Evolutionary conservation across 495 filamentous ascomycete genomes (phyloP).

Genomic region (Penicillium desertorum): DNA sequence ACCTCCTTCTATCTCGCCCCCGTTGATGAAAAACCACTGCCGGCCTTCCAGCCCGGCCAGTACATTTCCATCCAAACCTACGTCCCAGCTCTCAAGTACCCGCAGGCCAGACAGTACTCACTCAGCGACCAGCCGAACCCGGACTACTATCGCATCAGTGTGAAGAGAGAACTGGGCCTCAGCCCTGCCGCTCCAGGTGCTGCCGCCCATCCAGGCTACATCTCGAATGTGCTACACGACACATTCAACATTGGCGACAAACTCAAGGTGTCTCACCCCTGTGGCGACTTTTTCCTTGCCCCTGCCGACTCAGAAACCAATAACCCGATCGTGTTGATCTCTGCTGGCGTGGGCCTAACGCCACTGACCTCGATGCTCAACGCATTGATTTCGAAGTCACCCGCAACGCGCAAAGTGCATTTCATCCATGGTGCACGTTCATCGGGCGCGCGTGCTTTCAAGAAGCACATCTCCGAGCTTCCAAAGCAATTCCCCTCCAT

Average conservation of each 20-base stretch:
- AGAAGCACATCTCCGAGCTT: constrained; percentile 48
- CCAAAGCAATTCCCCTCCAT: constrained; percentile 42
- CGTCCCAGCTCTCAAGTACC: constrained; percentile 56
- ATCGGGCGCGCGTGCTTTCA: constrained; percentile 41
- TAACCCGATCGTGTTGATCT: constrained; percentile 63
- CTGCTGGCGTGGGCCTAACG: constrained; percentile 69
- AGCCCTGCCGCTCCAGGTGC: constrained; percentile 41
- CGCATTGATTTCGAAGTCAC: constrained; percentile 43
- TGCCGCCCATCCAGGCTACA: constrained; percentile 55
- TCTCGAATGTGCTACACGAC: constrained; percentile 71
- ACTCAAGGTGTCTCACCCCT: constrained; percentile 64
- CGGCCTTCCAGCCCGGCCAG: constrained; percentile 64
- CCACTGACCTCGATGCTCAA: constrained; percentile 68
- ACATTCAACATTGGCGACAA: constrained; percentile 56
- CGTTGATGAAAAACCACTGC: constrained; percentile 59
- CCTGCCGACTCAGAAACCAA: constrained; percentile 15
- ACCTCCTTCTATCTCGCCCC: constrained; percentile 71
- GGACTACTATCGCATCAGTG: constrained; percentile 66
- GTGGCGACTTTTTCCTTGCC: constrained; percentile 68
- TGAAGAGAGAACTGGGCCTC: constrained; percentile 64
- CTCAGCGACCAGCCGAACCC: constrained; percentile 60
- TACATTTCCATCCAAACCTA: constrained; percentile 63
- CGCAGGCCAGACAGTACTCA: constrained; percentile 71
- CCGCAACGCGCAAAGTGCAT: constrained; percentile 48
- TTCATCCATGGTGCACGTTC: constrained; percentile 63